phyloP scores from a whole-genome alignment of 202 grass and related monocot species.

The Schoenoplectus tabernaemontani region DNA sequence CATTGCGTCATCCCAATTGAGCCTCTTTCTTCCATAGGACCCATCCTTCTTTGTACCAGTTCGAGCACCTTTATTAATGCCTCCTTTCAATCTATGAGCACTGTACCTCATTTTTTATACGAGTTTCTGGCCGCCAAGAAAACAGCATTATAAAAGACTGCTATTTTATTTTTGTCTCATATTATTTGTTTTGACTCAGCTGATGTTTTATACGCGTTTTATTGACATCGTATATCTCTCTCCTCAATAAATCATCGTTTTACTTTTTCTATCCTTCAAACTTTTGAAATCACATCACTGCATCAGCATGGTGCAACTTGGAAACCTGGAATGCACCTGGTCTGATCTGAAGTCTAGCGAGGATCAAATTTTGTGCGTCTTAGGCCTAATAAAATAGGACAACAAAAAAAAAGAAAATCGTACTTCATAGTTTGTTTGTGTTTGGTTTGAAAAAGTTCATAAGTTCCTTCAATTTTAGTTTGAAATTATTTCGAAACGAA shows the following conservation, averaged over 20 bases:
- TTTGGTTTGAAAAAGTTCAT: too few relatives aligned
- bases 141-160: neutral
- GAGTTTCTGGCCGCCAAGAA: slow-evolving; percentile 2
- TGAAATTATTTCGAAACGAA: too few relatives aligned
- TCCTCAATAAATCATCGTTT: slow-evolving; percentile 8
- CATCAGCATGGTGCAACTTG: neutral
- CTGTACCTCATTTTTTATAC: neutral
- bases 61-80: neutral
- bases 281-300: neutral
- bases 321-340: neutral
- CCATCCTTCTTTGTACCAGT: neutral
- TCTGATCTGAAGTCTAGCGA: too few relatives aligned
- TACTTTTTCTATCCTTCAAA: neutral
- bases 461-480: too few relatives aligned
- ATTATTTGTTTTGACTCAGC: neutral
- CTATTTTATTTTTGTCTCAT: slow-evolving; percentile 15
- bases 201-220: neutral
- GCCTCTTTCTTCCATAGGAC: slow-evolving; percentile 8
- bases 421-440: too few relatives aligned
- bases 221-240: slow-evolving; percentile 2
- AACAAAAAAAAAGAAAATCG: too few relatives aligned
- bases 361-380: too few relatives aligned
- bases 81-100: neutral
- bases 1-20: neutral
- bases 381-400: too few relatives aligned